Conservation (phyloP, 371 early-diverging fungal genomes). For the Coemansia sp. region DNA sequence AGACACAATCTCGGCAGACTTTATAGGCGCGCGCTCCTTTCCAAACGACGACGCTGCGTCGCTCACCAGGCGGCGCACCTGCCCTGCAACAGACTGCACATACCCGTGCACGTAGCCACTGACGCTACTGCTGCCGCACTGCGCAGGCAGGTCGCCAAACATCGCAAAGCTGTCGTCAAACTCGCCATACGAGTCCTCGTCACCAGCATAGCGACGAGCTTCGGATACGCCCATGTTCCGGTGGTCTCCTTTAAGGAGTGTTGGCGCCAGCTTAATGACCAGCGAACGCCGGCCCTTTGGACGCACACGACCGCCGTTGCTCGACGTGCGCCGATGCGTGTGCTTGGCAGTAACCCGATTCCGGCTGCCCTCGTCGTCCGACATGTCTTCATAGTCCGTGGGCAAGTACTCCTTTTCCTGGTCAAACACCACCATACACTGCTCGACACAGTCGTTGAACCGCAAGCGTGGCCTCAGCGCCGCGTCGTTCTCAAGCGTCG, state of each 20-base stretch:
- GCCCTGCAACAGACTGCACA: slow-evolving; percentile 47
- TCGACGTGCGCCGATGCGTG: slow-evolving; percentile 12
- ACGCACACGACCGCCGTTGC: slow-evolving; percentile 6
- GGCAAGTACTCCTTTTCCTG: slow-evolving; percentile 54
- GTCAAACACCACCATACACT: slow-evolving; percentile 54
- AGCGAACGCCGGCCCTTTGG: slow-evolving; percentile 33
- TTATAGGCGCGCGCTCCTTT: slow-evolving; percentile 12
- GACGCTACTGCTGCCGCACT: slow-evolving; percentile 10
- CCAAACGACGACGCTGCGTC: slow-evolving; percentile 33
- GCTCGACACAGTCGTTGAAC: slow-evolving; percentile 53
- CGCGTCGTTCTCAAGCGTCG: slow-evolving; percentile 28
- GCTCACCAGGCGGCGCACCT: slow-evolving; percentile 42
- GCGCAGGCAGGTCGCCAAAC: slow-evolving; percentile 9
- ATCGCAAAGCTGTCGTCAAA: slow-evolving; percentile 16
- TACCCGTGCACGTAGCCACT: slow-evolving; percentile 45
- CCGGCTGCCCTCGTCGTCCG: slow-evolving; percentile 9
- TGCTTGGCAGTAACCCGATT: slow-evolving; percentile 9
- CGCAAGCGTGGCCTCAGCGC: slow-evolving; percentile 44
- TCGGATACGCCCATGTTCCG: slow-evolving; percentile 17
- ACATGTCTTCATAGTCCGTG: slow-evolving; percentile 43
- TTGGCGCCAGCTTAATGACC: slow-evolving; percentile 52
- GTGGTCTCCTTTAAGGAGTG: slow-evolving; percentile 50
- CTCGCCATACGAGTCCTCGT: slow-evolving; percentile 31
- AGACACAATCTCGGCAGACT: slow-evolving; percentile 10
- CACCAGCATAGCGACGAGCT: slow-evolving; percentile 17